Base-by-base conservation (phyloP, 2,329 filamentous ascomycete genomes). In the Nigrospora osmanthi region DNA sequence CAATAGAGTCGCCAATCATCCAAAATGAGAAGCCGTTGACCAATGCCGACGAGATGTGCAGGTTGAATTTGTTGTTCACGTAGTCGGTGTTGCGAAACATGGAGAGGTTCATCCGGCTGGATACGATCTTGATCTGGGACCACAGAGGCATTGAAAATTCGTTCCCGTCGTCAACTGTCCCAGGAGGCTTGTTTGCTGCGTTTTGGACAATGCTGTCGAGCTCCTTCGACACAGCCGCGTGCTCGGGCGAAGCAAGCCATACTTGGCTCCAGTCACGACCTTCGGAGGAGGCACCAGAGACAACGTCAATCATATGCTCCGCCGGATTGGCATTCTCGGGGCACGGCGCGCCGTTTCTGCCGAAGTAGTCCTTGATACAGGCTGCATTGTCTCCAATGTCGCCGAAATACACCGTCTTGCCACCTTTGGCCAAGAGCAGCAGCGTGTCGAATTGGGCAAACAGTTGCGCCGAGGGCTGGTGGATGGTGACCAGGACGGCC, bases 1-100 rank as follows among this genome's bases (percentile, higher is more conserved):
- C 72, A 38, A 85, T 69, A 0, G 71, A 75, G 60, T 81, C 71
- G 3, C 81, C 82, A 3, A 88, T 73, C 54, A 81, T 69, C 70
- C 76, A 89, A 67, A 88, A 89, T 5, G 85, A 88, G 65, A 88
- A 89, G 17, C 83, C 84, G 64, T 87, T 88, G 71, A 89, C 87
- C 60, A 89, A 80, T 14, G 82, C 85, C 36, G 86, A 71, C 48
- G 88, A 75, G 46, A 87, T 77, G 4, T 80, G 73, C 33, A 82
- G 75, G 62, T 89, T 89, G 19, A 91, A 66, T 58, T 88, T 89
- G 47, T 83, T 81, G 61, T 89, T 89, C 45, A 87, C 69, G 61
- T 90, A 90, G 1, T 80, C 81, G 0, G 85, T 82, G 49, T 87
- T 81, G 14, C 87, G 76, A 84, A 84, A 89, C 65, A 89, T 83